Percentiles rank a stretch among this genome's conserved stretches.
Evolutionary conservation across 768 basidiomycete genomes (phyloP).

Genomic region (Tylopilus vinaceipallidus): DNA sequence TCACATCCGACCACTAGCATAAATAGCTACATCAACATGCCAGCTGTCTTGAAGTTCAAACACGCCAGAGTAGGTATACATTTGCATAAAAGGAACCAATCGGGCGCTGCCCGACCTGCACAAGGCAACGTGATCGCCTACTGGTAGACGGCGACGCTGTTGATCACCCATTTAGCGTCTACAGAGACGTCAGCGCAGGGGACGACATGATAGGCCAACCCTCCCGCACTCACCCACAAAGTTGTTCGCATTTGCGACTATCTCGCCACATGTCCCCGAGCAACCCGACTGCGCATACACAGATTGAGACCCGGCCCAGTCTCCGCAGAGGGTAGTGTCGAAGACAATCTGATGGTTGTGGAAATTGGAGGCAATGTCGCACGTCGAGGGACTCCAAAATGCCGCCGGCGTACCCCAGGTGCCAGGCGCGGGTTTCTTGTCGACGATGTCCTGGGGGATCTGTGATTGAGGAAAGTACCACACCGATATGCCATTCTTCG

Average conservation of each 20-base stretch:
- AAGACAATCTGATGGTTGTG: constrained; percentile 46
- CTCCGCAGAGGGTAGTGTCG: constrained; percentile 35
- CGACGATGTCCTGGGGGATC: constrained; percentile 50
- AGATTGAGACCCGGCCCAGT: constrained; percentile 20
- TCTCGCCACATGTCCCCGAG: constrained; percentile 39
- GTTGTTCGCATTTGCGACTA: constrained; percentile 54
- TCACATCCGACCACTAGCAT: too few relatives aligned
- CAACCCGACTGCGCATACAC: constrained; percentile 29
- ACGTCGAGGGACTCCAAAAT: constrained; percentile 45
- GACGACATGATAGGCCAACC: neutral
- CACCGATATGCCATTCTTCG: constrained; percentile 43
- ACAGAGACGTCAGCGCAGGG: constrained; percentile 5
- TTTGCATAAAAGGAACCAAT: neutral
- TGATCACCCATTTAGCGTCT: constrained; percentile 58
- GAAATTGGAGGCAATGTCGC: constrained; percentile 50
- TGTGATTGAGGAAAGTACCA: constrained; percentile 52
- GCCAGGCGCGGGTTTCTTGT: constrained; percentile 40
- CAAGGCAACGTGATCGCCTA: constrained; percentile 3
- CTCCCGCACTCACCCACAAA: constrained; percentile 48
- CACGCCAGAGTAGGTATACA: too few relatives aligned
- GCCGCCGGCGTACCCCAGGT: constrained; percentile 53
- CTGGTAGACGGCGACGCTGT: constrained; percentile 53
- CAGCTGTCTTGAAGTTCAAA: too few relatives aligned
- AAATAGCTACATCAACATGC: too few relatives aligned
- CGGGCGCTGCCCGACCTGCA: neutral